These are phyloP conservation scores for Abrus pulchellus DNA, from an alignment of 306 rosid genomes.

Conservation along the genomic window DNA sequence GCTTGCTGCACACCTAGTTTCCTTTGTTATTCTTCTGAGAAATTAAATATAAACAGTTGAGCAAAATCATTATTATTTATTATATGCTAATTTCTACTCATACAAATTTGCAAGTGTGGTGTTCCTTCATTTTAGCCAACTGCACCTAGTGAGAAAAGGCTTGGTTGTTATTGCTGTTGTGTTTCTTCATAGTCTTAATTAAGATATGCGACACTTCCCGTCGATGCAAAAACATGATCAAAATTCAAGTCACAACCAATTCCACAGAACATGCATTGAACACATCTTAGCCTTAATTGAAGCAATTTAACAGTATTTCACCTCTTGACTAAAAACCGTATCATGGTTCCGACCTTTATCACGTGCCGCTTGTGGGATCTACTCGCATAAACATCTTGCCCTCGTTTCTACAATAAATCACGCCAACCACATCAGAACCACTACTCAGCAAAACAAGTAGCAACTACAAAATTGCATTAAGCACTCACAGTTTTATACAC, in stretches of 20 bases:
- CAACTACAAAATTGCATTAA: slow-evolving; percentile 17
- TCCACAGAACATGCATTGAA: background rate
- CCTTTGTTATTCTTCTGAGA: too few species aligned
- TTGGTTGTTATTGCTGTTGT: too few species aligned
- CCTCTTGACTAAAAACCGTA: slow-evolving; percentile 85
- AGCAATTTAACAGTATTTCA: slow-evolving; percentile 50
- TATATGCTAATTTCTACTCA: background rate
- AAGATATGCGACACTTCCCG: background rate
- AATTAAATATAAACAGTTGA: background rate
- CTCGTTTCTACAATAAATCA: slow-evolving; percentile 66
- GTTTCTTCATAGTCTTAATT: background rate
- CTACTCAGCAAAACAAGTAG: background rate
- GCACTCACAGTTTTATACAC: slow-evolving; percentile 61
- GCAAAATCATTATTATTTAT: background rate
- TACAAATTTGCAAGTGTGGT: background rate
- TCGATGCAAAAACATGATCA: background rate
- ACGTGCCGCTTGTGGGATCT: slow-evolving; percentile 76
- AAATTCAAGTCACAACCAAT: slow-evolving; percentile 6
- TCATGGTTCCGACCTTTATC: slow-evolving; percentile 78
- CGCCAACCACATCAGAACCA: slow-evolving; percentile 18
- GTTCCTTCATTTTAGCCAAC: background rate
- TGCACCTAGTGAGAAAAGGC: too few species aligned
- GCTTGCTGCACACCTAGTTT: too few species aligned
- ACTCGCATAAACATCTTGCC: slow-evolving; percentile 69
- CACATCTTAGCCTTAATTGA: background rate